phyloP scores from a whole-genome alignment of 75 land plant species.

The Pinus taeda region DNA sequence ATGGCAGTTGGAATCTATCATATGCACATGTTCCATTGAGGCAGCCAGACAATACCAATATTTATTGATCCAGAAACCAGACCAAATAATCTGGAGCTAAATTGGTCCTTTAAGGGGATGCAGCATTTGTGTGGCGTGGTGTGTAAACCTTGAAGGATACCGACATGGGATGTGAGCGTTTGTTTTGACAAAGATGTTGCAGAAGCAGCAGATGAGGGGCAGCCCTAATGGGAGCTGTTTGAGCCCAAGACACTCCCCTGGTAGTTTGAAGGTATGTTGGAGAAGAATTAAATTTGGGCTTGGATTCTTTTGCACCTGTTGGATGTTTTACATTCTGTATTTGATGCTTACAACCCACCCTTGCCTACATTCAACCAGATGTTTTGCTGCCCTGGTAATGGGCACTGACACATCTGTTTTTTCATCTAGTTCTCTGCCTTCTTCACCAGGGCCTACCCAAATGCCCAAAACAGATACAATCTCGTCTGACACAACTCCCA shows the following conservation, averaged over 20 bases:
- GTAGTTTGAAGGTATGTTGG: constrained; percentile 1
- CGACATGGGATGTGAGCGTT: neutral
- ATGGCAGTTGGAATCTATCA: too few species aligned
- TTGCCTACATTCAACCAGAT: constrained; percentile 4
- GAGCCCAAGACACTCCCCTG: neutral
- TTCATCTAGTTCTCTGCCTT: neutral
- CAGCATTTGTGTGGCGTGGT: neutral
- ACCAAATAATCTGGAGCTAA: neutral
- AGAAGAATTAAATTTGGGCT: too few species aligned
- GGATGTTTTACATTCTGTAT: constrained; percentile 6
- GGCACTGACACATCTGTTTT: neutral
- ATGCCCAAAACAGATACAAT: neutral
- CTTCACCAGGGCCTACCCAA: neutral
- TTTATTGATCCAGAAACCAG: neutral
- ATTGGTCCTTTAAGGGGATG: neutral
- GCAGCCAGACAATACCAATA: too few species aligned
- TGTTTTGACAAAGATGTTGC: neutral
- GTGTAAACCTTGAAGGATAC: neutral
- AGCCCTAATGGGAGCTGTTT: neutral
- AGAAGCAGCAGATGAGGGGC: neutral
- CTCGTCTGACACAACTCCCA: neutral
- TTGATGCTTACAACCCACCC: constrained; percentile 14
- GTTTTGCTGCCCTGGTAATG: constrained; percentile 10
- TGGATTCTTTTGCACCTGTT: constrained; percentile 4
- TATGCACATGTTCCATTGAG: too few species aligned